Evolutionary conservation across 148 eudicot species (phyloP).

Genomic region (Suaeda aralocaspica): DNA sequence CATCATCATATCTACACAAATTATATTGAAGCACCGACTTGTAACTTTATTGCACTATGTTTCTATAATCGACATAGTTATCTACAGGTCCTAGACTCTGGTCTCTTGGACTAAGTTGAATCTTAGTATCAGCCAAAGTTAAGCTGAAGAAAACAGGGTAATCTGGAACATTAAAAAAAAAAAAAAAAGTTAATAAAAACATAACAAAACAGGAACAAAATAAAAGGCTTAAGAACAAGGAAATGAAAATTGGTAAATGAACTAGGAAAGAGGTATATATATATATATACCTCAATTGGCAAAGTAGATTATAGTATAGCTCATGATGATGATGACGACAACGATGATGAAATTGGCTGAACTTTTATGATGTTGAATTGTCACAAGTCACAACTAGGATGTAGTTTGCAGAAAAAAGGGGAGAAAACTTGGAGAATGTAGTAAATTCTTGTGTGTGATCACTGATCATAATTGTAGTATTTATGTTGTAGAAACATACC

Average conservation of each 20-base stretch:
- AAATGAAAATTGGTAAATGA: too few relatives aligned
- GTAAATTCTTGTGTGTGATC: conserved; percentile 15
- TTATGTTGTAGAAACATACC: background rate
- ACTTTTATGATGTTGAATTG: background rate
- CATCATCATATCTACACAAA: too few relatives aligned
- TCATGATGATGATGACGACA: background rate
- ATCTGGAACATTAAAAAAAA: too few relatives aligned
- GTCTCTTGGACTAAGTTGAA: too few relatives aligned
- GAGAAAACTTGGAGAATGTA: background rate
- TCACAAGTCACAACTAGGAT: background rate
- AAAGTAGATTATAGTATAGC: background rate
- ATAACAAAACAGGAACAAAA: background rate
- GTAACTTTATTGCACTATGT: too few relatives aligned
- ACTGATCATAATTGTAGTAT: background rate
- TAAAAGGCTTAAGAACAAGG: too few relatives aligned
- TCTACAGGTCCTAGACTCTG: too few relatives aligned
- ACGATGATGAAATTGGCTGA: background rate
- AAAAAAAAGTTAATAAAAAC: background rate
- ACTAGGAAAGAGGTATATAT: background rate
- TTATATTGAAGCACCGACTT: too few relatives aligned
- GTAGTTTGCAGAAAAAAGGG: background rate
- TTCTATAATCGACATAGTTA: too few relatives aligned
- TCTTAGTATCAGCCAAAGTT: too few relatives aligned
- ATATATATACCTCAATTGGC: background rate
- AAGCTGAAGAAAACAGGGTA: too few relatives aligned